Evolutionary conservation across 495 filamentous ascomycete genomes (phyloP), one percentile per base, ranked within the genome.

Genomic region (Chaetomium cochliodes): DNA sequence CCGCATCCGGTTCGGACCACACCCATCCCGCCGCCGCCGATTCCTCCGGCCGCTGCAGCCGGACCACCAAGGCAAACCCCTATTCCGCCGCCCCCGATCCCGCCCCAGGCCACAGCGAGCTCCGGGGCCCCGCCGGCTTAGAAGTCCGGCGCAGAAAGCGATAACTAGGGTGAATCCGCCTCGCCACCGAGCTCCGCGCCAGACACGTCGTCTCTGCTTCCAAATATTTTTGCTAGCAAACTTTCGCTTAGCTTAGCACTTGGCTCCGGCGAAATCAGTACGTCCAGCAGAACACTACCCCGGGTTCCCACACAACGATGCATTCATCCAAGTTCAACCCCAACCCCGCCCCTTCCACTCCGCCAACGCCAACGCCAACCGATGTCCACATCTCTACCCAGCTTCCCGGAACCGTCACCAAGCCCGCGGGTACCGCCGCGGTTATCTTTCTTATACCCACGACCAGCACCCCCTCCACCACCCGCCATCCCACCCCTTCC

Each of bases 31-130:
- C 71, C 71, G 13, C 73, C 73, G 22, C 64, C 69, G 1, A 70
- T 75, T 18, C 71, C 71, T 42, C 49, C 56, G 7, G 5, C 22
- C 20, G 23, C 59, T 28, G 16, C n/a, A n/a, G 52, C 61, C 13
- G 62, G 60, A 4, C 70, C 72, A 3, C 62, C 70, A 11, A 60
- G 63, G n/a, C 73, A 75, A 37, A 75, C 73, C 0, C 71, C 71
- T n/a, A 73, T 75, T 13, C 73, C 73, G 2, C 73, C 73, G 5
- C 73, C 73, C 4, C 70, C 70, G 15, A 74, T 74, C 20, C 72
- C 72, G 13, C 70, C 70, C 30, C 64, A 50, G 25, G 49, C 65
- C 9, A 62, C 65, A 22, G 39, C 65, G 25, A 41, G 41, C 25
- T 41, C 60, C 15, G 60, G 60, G 5, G 42, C 41, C 15, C 60